Conservation (phyloP, 257 asterid genomes). For the Salvia rosmarinus region DNA sequence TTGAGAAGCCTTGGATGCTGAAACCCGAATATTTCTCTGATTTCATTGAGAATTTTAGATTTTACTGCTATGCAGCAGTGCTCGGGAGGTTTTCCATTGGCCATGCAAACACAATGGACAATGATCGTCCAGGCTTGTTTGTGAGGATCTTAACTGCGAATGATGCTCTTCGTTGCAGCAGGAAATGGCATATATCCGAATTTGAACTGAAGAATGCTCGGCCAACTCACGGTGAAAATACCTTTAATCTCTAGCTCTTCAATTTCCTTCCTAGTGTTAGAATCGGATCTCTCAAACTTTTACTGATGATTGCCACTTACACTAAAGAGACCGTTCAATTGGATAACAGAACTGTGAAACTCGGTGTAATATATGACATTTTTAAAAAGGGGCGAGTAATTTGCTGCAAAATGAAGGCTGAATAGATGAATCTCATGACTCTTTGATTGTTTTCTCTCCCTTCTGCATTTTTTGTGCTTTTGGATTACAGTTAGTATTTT, state of each 20-base stretch:
- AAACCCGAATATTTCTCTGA: not conserved
- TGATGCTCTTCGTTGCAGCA: not conserved
- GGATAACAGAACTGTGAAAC: not conserved
- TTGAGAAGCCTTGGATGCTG: constrained; percentile 58
- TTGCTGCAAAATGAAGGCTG: not conserved
- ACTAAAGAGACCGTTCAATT: not conserved
- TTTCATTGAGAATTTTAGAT: not conserved
- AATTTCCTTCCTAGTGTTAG: not conserved
- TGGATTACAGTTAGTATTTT: too few relatives aligned
- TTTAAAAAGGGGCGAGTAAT: not conserved
- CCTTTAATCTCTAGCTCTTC: not conserved
- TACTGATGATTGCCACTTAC: not conserved
- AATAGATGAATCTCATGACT: not conserved
- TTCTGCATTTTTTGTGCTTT: too few relatives aligned
- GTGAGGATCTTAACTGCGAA: not conserved
- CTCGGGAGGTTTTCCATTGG: not conserved
- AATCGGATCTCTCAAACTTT: not conserved
- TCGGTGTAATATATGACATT: not conserved
- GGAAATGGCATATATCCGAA: not conserved
- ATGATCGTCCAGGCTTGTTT: not conserved
- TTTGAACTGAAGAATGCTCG: not conserved
- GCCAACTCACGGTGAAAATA: not conserved
- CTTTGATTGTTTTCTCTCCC: too few relatives aligned
- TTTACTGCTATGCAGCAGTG: not conserved
- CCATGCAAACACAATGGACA: not conserved